Percentiles rank a stretch among this genome's conserved stretches.
Conservation (phyloP, 352 stramenopile genomes). For the Phytophthora pinifolia region DNA sequence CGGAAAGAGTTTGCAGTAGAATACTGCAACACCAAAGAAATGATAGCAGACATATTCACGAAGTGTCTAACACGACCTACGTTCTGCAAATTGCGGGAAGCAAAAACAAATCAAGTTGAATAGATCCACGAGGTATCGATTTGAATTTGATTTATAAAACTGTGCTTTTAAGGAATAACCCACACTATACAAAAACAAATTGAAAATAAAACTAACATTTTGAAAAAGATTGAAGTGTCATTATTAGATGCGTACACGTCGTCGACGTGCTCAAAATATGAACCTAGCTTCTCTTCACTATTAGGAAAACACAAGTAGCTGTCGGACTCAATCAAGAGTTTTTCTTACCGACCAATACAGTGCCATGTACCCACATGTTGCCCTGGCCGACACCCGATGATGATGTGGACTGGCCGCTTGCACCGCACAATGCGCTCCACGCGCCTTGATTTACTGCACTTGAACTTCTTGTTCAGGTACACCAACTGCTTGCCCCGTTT, state of each 20-base stretch:
- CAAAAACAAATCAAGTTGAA: too few relatives aligned
- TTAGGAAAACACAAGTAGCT: slow-evolving; percentile 10
- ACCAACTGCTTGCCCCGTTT: slow-evolving; percentile 2
- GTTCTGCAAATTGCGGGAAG: too few relatives aligned
- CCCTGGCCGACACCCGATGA: slow-evolving; percentile 5
- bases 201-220: neutral
- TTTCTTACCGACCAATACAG: slow-evolving; percentile 7
- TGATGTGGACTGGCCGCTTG: neutral
- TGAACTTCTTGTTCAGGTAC: slow-evolving; percentile 13
- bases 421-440: neutral
- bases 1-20: too few relatives aligned
- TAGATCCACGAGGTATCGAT: too few relatives aligned
- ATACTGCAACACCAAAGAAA: too few relatives aligned
- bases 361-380: slow-evolving; percentile 1
- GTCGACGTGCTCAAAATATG: neutral
- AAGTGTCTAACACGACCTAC: too few relatives aligned
- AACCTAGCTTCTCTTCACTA: neutral
- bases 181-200: slow-evolving; percentile 27
- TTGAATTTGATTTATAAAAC: too few relatives aligned
- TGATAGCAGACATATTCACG: too few relatives aligned
- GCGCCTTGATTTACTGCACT: neutral
- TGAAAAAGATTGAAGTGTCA: neutral
- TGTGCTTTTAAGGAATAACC: too few relatives aligned
- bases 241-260: neutral
- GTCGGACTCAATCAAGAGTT: slow-evolving; percentile 15